These are phyloP conservation scores for Ogataea paraovalis DNA, from an alignment of 805 yeast species.

Conservation along the genomic window DNA sequence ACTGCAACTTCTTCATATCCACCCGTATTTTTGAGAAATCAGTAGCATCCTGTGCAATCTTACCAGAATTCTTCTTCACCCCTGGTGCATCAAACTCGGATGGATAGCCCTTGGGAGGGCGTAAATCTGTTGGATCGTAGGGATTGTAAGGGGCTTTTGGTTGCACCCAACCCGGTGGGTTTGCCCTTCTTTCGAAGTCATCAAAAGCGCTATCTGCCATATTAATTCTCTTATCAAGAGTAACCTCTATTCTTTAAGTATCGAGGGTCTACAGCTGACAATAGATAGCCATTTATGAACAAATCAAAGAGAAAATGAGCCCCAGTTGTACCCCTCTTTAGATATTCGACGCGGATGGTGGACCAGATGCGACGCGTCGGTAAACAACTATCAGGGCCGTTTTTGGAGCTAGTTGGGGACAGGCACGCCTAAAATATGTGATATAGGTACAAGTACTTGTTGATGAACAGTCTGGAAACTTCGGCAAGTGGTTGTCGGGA, in stretches of 20 bases:
- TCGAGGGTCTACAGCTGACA: background rate
- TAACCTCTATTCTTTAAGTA: too few species aligned
- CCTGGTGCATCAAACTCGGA: conserved; percentile 74
- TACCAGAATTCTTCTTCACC: conserved; percentile 40
- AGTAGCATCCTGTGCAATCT: conserved; percentile 59
- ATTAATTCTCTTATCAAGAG: background rate
- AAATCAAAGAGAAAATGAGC: too few species aligned
- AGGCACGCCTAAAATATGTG: too few species aligned
- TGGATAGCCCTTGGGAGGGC: conserved; percentile 86
- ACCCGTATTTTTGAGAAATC: conserved; percentile 66
- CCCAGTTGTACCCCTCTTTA: too few species aligned
- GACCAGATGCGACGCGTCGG: too few species aligned
- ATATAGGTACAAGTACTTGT: too few species aligned
- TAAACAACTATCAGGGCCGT: too few species aligned
- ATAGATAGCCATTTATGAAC: too few species aligned
- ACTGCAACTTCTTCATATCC: conserved; percentile 69
- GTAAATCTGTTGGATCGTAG: conserved; percentile 67
- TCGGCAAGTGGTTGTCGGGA: too few species aligned
- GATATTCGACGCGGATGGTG: too few species aligned
- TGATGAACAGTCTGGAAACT: too few species aligned
- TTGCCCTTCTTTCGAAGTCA: conserved; percentile 57
- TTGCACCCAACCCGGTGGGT: conserved; percentile 75
- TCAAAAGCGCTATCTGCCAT: background rate
- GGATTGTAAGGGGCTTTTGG: conserved; percentile 87
- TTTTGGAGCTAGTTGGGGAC: too few species aligned